A percentile compares a stretch with the other conserved stretches of the same genome.
Evolutionary conservation across 2,329 filamentous ascomycete species (phyloP).

Genomic region (Pseudohalonectria lignicola): DNA sequence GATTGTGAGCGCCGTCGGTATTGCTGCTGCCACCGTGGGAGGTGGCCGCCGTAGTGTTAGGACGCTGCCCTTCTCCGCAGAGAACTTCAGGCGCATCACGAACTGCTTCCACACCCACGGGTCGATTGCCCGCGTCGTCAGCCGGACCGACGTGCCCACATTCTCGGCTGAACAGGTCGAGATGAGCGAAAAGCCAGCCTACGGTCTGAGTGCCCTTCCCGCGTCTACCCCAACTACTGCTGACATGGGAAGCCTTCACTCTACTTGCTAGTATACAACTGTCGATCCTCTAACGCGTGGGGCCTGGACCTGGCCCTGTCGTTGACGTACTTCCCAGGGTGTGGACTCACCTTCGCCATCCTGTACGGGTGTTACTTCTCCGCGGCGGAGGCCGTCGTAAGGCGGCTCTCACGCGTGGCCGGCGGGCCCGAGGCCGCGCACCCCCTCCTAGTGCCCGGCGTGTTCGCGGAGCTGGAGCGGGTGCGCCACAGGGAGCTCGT

Average conservation of each 20-base stretch:
- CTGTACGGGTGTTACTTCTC: slow-evolving; percentile 11
- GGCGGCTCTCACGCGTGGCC: slow-evolving; percentile 4
- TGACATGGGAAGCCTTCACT: too few species aligned
- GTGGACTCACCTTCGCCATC: slow-evolving; percentile 10
- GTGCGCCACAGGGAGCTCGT: slow-evolving; percentile 11
- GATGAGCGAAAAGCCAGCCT: slow-evolving; percentile 5
- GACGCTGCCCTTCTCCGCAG: slow-evolving; percentile 10
- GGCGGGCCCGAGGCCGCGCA: slow-evolving; percentile 5
- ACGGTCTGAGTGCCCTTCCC: too few species aligned
- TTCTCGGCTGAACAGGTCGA: slow-evolving; percentile 9
- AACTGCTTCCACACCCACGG: slow-evolving; percentile 9
- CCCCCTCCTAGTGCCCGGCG: slow-evolving; percentile 16
- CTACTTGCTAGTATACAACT: slow-evolving; percentile 17
- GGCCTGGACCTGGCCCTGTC: slow-evolving; percentile 13
- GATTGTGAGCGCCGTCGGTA: background rate
- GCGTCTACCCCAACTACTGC: background rate
- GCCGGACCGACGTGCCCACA: slow-evolving; percentile 11
- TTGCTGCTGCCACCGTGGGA: background rate
- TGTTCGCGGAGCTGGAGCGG: slow-evolving; percentile 19
- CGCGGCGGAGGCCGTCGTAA: slow-evolving; percentile 9
- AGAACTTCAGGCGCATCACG: slow-evolving; percentile 8
- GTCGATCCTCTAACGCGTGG: slow-evolving; percentile 15
- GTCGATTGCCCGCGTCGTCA: slow-evolving; percentile 12
- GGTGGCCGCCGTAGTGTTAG: slow-evolving; percentile 4
- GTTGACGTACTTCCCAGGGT: slow-evolving; percentile 13